These are phyloP conservation scores for Pterocarpus macrocarpus DNA, from an alignment of 306 rosid genomes.

Conservation along the genomic window DNA sequence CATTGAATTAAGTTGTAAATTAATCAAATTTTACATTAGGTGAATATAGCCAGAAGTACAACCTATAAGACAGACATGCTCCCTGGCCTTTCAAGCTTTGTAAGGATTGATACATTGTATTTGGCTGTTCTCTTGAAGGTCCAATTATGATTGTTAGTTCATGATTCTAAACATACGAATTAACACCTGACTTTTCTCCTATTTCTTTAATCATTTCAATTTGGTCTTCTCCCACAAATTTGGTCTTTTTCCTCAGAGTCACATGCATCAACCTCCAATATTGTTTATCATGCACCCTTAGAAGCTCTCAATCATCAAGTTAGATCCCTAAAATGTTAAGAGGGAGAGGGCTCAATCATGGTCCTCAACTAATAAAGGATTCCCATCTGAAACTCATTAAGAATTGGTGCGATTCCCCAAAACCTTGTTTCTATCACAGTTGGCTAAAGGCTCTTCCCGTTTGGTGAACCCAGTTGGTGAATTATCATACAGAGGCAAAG, in stretches of 20 bases:
- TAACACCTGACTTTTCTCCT: constrained; percentile 46
- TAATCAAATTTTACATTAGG: constrained; percentile 40
- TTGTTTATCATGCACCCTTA: constrained; percentile 50
- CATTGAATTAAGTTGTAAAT: constrained; percentile 16
- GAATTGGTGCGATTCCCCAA: constrained; percentile 29
- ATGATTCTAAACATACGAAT: constrained; percentile 43
- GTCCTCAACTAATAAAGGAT: constrained; percentile 48
- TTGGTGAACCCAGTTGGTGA: constrained; percentile 51
- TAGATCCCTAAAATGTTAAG: constrained; percentile 48
- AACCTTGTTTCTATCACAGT: constrained; percentile 43
- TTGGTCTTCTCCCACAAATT: too few species aligned
- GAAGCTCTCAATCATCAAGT: constrained; percentile 63
- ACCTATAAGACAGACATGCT: constrained; percentile 56
- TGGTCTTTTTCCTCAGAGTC: constrained; percentile 24
- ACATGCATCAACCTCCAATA: constrained; percentile 59
- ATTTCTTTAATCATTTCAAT: constrained; percentile 38
- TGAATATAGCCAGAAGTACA: constrained; percentile 54
- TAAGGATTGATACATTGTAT: constrained; percentile 54
- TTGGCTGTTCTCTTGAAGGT: constrained; percentile 41
- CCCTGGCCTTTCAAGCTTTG: constrained; percentile 26
- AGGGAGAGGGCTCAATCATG: constrained; percentile 51
- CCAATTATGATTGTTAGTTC: constrained; percentile 53
- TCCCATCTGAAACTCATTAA: constrained; percentile 41
- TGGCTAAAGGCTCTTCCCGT: constrained; percentile 51
- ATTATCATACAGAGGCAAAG: constrained; percentile 27